Conservation (phyloP, 441 rosid species). For the Gossypium schwendimanii region DNA sequence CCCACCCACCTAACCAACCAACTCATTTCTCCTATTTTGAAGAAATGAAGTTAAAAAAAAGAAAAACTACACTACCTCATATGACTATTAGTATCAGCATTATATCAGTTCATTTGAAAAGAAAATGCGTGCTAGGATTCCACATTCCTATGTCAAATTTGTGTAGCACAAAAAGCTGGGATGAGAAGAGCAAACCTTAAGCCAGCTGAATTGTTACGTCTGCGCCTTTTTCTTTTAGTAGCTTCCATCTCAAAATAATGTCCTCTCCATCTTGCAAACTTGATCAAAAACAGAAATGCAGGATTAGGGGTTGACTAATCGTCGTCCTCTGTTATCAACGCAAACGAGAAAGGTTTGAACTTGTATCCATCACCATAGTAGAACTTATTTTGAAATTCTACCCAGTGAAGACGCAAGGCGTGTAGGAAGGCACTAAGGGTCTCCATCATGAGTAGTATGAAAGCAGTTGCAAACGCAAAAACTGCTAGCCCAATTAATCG, state of each 20-base stretch:
- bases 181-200: slow-evolving; percentile 8
- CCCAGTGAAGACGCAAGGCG: slow-evolving; percentile 99
- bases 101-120: slow-evolving; percentile 11
- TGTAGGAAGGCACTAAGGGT: slow-evolving; percentile 94
- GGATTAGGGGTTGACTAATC: slow-evolving; percentile 33
- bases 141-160: slow-evolving; percentile 20
- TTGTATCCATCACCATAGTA: slow-evolving; percentile 94
- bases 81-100: slow-evolving; percentile 2
- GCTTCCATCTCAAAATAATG: slow-evolving; percentile 14
- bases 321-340: slow-evolving; percentile 55
- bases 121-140: slow-evolving; percentile 21
- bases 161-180: slow-evolving; percentile 9
- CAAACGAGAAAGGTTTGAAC: slow-evolving; percentile 83
- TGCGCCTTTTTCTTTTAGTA: neutral
- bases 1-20: neutral
- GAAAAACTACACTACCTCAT: neutral
- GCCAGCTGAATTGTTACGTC: slow-evolving; percentile 3
- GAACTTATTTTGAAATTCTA: slow-evolving; percentile 88
- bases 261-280: slow-evolving; percentile 16
- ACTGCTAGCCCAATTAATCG: slow-evolving; percentile 75
- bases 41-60: neutral
- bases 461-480: slow-evolving; percentile 87
- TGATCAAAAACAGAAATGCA: slow-evolving; percentile 10
- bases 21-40: slow-evolving; percentile 1
- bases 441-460: slow-evolving; percentile 94